Base-by-base conservation (phyloP, 192 early-diverging fungal genomes). In the Gonapodya sp. region DNA sequence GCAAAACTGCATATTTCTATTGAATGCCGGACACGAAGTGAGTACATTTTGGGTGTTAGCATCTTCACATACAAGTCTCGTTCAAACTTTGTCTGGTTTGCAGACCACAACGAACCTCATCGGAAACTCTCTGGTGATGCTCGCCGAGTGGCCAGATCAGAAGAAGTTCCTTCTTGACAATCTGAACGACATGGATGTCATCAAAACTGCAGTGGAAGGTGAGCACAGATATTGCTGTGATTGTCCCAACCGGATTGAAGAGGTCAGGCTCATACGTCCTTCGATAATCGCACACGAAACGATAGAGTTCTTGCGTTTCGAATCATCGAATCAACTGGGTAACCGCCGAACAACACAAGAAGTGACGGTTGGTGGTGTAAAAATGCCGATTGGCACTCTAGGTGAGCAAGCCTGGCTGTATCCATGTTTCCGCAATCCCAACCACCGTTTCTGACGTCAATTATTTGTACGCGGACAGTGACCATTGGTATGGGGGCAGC, bases 71-170 rank as follows among this genome's bases (percentile, higher is more conserved):
- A 34, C 75, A 2, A 77, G 75, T 34, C 8, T 16, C 14, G 75
- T 18, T 33, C 8, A 8, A 64, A 64, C 46, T 16, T 64, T 64
- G 46, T 64, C 8, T 24, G 46, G 46, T 64, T 64, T 8, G 24
- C 46, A 77, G 75, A 77, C 75, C 2, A 77, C 75, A 18, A 77
- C 75, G 8, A 77, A 77, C 75, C 75, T 77, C 18, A 77, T 77
- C 75, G 75, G 30, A 18, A 77, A 77, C 75, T 18, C 30, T 2
- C 75, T 77, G 18, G 75, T 77, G 8, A 32, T 34, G 75, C 75
- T 77, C 30, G 14, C 8, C 31, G 30, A 77, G 31, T 34, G 34
- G 30, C 75, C 75, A 2, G 75, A 77, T 31, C 75, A 77, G 31
- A 18, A 32, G 30, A 2, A 8, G 16, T 33, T 77, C 18, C 75